These are phyloP conservation scores for Endoconidiophora laricicola DNA, from an alignment of 2,329 filamentous ascomycete species.

Conservation along the genomic window DNA sequence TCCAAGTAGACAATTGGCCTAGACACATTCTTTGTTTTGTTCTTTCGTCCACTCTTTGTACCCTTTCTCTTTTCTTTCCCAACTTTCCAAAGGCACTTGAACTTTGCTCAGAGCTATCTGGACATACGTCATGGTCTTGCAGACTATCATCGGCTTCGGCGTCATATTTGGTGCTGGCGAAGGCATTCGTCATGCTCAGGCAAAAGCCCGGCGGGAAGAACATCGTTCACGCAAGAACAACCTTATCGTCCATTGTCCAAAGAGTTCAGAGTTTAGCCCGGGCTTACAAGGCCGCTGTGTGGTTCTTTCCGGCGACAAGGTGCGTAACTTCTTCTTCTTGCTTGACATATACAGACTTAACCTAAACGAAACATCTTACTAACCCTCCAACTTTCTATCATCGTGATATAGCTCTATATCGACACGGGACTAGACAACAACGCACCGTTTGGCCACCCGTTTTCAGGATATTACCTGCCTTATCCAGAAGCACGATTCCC, in stretches of 20 bases:
- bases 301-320: constrained; percentile 28
- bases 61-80: background rate
- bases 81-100: background rate
- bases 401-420: constrained; percentile 20
- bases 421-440: constrained; percentile 23
- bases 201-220: constrained; percentile 29
- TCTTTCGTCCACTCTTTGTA: background rate
- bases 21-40: background rate
- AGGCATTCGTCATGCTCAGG: constrained; percentile 29
- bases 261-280: constrained; percentile 27
- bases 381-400: background rate
- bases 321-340: constrained; percentile 13
- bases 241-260: constrained; percentile 29
- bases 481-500: constrained; percentile 35
- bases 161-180: constrained; percentile 30
- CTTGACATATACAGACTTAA: no score
- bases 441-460: constrained; percentile 29
- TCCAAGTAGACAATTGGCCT: no score
- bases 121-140: constrained; percentile 16
- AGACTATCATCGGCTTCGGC: constrained; percentile 24
- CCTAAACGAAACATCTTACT: no score
- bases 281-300: constrained; percentile 28
- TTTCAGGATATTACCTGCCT: constrained; percentile 39
- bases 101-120: background rate
- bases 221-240: constrained; percentile 32